Conservation (phyloP, 768 basidiomycete genomes). For the Hygrophoropsis aurantiaca region DNA sequence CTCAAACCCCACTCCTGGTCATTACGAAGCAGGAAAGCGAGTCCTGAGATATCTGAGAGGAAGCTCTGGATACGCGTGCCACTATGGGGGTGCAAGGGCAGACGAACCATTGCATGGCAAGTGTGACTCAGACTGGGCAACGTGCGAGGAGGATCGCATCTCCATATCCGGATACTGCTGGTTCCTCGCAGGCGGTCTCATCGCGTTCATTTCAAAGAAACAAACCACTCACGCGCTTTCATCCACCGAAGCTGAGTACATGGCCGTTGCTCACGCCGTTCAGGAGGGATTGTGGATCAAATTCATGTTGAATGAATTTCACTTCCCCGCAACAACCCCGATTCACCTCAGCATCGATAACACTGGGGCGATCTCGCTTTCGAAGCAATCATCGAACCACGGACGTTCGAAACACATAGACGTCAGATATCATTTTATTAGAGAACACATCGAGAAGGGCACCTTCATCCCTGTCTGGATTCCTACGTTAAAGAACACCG, state of each 20-base stretch:
- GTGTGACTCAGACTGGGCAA: conserved; percentile 19
- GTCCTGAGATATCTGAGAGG: background rate
- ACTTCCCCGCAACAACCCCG: background rate
- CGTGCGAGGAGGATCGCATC: conserved; percentile 20
- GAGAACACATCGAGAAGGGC: conserved; percentile 28
- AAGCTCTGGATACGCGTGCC: background rate
- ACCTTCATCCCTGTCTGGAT: conserved; percentile 29
- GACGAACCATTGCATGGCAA: background rate
- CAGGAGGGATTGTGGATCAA: conserved; percentile 38
- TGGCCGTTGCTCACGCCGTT: conserved; percentile 31
- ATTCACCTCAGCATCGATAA: conserved; percentile 34
- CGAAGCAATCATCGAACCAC: conserved; percentile 36
- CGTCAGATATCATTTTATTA: conserved; percentile 38
- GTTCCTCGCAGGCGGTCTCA: conserved; percentile 17
- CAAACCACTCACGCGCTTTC: conserved; percentile 40
- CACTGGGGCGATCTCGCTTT: conserved; percentile 32
- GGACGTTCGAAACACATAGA: conserved; percentile 43
- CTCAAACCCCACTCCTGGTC: background rate
- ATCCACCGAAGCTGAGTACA: conserved; percentile 45
- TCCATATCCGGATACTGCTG: conserved; percentile 22
- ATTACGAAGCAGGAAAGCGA: background rate
- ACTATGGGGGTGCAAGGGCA: background rate
- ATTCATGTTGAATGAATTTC: conserved; percentile 15
- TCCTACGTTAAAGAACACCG: conserved; percentile 32
- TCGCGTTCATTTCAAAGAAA: conserved; percentile 33